These are phyloP conservation scores for Whalleya microplaca DNA, from an alignment of 2,329 filamentous ascomycete genomes.

Conservation along the genomic window DNA sequence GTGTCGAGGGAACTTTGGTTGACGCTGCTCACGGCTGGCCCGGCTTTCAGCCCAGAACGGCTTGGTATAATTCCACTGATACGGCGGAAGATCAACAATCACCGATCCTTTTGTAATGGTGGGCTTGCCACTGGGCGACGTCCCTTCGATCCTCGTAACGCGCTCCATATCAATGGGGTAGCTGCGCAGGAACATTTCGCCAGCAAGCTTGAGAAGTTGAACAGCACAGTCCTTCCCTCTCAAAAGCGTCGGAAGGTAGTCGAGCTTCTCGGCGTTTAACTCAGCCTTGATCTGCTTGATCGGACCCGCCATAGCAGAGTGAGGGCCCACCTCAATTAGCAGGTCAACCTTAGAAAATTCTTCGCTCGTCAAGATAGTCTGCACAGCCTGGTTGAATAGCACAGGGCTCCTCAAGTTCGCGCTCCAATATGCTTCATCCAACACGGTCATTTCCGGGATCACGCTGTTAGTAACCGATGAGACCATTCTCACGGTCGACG, in stretches of 20 bases:
- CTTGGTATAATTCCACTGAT: conserved; percentile 34
- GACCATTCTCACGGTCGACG: conserved; percentile 1
- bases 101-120: conserved; percentile 14
- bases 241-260: too few relatives aligned
- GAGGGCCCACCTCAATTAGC: conserved; percentile 36
- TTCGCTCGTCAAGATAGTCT: conserved; percentile 40
- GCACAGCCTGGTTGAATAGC: conserved; percentile 40
- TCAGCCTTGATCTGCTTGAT: too few relatives aligned
- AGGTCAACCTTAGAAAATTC: conserved; percentile 29
- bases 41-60: conserved; percentile 30
- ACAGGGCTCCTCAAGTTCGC: conserved; percentile 31
- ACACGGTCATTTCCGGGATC: conserved; percentile 6
- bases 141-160: too few relatives aligned
- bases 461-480: conserved; percentile 10
- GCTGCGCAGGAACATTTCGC: too few relatives aligned
- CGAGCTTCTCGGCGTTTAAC: too few relatives aligned
- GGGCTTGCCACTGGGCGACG: conserved; percentile 16
- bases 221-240: too few relatives aligned
- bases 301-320: conserved; percentile 38
- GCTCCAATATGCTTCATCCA: conserved; percentile 31
- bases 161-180: too few relatives aligned
- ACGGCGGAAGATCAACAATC: conserved; percentile 35
- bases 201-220: too few relatives aligned
- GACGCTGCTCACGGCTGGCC: conserved; percentile 31
- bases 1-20: conserved; percentile 28